Evolutionary conservation across 441 rosid species (phyloP), one percentile per base, ranked within the genome.

Genomic region (Gossypium lobatum): DNA sequence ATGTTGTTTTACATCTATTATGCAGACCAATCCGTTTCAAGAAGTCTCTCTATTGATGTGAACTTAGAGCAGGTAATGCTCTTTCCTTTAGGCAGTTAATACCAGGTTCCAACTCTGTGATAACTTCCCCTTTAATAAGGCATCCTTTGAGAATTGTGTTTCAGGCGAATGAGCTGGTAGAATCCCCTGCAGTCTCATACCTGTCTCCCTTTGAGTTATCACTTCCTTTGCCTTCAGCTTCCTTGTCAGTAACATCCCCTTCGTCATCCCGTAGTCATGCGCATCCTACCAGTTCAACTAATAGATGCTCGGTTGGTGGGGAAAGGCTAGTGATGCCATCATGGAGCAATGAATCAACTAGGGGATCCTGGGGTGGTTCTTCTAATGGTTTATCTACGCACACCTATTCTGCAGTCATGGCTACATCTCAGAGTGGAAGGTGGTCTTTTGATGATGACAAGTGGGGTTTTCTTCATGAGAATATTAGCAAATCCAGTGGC

Each of bases 361-460:
- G 79, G 76, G 93, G 86, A 28, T 89, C 93, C 70, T 79, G 73
- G 69, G 80, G 86, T 61, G 91, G 87, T 55, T 85, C 93, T 82
- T 93, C 96, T 68, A 95, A 91, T 83, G 80, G 86, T 77, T 92
- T 92, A 93, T 92, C 98, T 16, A 85, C 84, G 83, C 87, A 85
- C 66, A 93, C 95, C 70, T 91, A 88, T 75, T 87, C 99, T 71
- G 99, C 92, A 74, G 88, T 86, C 73, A 82, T 86, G 93, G 88
- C 97, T 18, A 75, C 83, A 70, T 88, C 98, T 75, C 84, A 80
- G 39, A 79, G 82, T 62, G 90, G 87, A 72, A 85, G 88, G 74
- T 77, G 88, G 85, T 85, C 93, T 58, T 87, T 82, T 71, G 98
- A 88, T 67, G 82, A 81, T 13, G 93, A 86, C 9, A 75, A 85